phyloP scores from a whole-genome alignment of 257 asterid species.

The Cruciata laevipes region DNA sequence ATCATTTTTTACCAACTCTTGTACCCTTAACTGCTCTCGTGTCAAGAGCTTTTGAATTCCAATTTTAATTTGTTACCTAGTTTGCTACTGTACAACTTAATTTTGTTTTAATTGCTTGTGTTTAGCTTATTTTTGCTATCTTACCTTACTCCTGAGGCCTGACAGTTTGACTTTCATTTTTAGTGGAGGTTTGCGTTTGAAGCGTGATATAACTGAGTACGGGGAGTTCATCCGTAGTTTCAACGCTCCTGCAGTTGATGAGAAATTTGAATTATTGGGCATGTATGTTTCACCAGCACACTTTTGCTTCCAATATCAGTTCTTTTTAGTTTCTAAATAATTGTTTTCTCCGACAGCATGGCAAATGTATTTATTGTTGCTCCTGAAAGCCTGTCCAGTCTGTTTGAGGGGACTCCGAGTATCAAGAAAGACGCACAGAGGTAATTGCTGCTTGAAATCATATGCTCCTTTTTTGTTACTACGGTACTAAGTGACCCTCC shows the following conservation, averaged over 20 bases:
- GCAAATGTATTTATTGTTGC: constrained; percentile 63
- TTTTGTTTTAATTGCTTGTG: background rate
- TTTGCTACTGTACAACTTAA: background rate
- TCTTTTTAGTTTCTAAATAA: constrained; percentile 16
- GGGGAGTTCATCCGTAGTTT: constrained; percentile 96
- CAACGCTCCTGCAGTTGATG: constrained; percentile 96
- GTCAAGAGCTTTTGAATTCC: too few relatives aligned
- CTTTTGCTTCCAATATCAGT: constrained; percentile 9
- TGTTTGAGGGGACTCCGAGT: constrained; percentile 99
- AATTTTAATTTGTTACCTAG: too few relatives aligned
- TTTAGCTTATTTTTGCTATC: background rate
- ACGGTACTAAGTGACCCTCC: background rate
- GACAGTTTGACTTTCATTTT: constrained; percentile 14
- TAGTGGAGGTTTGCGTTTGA: constrained; percentile 96
- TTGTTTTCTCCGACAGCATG: constrained; percentile 40
- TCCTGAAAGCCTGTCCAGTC: constrained; percentile 87
- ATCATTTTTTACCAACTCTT: background rate
- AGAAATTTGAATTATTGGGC: constrained; percentile 89
- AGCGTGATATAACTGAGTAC: constrained; percentile 98
- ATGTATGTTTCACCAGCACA: constrained; percentile 40
- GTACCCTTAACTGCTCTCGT: background rate
- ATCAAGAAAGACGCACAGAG: constrained; percentile 94
- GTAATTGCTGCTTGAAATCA: constrained; percentile 27
- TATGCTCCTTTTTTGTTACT: background rate
- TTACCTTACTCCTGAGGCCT: background rate